phyloP scores from a whole-genome alignment of 1,284 basidiomycete species.

The Irpex lacteus region DNA sequence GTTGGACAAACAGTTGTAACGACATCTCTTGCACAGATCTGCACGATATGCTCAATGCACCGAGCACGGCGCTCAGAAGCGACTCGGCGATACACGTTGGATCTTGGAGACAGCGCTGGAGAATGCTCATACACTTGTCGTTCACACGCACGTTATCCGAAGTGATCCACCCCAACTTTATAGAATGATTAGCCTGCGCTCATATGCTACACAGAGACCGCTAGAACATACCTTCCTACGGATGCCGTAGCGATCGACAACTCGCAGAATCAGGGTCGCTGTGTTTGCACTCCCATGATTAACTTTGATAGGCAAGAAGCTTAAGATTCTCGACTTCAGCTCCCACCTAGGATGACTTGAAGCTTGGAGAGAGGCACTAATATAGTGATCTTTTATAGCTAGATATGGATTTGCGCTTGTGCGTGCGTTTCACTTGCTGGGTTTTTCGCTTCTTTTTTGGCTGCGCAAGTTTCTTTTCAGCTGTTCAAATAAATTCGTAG shows the following conservation, averaged over 20 bases:
- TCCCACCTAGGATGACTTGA: slow-evolving; percentile 10
- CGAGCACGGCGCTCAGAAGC: background rate
- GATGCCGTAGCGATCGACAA: slow-evolving; percentile 11
- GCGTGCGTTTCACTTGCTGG: slow-evolving; percentile 17
- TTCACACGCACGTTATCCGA: background rate
- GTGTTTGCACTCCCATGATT: slow-evolving; percentile 17
- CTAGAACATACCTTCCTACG: background rate
- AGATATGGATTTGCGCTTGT: slow-evolving; percentile 12
- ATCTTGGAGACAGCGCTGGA: background rate
- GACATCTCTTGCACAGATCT: slow-evolving; percentile 10
- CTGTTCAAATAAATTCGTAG: background rate
- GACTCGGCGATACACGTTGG: background rate
- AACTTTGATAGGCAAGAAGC: slow-evolving; percentile 13
- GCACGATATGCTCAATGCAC: slow-evolving; percentile 11
- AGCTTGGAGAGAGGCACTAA: slow-evolving; percentile 5
- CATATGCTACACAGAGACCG: background rate
- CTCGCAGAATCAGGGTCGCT: slow-evolving; percentile 11
- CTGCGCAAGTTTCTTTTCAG: slow-evolving; percentile 1
- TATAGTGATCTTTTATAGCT: slow-evolving; percentile 15
- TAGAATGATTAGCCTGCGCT: background rate
- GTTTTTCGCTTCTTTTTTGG: slow-evolving; percentile 12
- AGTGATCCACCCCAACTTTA: slow-evolving; percentile 1
- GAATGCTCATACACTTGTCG: background rate
- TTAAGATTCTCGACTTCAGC: slow-evolving; percentile 12
- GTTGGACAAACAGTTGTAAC: slow-evolving; percentile 6